A percentile compares a stretch with the other conserved stretches of the same genome.
Conservation (phyloP, 2,329 filamentous ascomycete species). For the Sporothrix schenckii region DNA sequence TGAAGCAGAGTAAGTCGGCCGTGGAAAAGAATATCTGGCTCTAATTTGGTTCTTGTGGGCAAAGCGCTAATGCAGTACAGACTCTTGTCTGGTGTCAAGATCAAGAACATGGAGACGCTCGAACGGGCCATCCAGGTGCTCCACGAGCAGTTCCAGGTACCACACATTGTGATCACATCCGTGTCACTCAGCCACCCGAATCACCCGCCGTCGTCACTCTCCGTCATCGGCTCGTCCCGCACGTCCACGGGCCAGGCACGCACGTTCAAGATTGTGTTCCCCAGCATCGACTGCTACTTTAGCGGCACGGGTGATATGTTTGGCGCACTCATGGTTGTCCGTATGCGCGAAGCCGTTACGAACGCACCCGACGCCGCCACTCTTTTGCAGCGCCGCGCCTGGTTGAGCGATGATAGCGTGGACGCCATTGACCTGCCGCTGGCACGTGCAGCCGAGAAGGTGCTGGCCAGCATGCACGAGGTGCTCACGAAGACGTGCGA, state of each 20-base stretch:
- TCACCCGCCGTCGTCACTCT: conserved; percentile 58
- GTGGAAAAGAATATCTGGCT: neutral
- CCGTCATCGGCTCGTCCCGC: conserved; percentile 77
- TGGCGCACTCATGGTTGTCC: conserved; percentile 82
- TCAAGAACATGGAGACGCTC: conserved; percentile 73
- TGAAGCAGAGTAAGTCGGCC: conserved; percentile 74
- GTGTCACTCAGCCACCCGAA: conserved; percentile 67
- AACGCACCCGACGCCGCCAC: conserved; percentile 50
- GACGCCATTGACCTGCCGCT: conserved; percentile 73
- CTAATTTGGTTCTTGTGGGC: no score
- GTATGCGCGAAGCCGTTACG: conserved; percentile 79
- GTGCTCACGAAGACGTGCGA: conserved; percentile 71
- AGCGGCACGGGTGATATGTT: conserved; percentile 99
- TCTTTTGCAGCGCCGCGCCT: conserved; percentile 55
- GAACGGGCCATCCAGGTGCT: conserved; percentile 73
- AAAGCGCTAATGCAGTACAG: conserved; percentile 49
- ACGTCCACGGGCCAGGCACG: conserved; percentile 66
- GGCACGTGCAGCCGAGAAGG: conserved; percentile 80
- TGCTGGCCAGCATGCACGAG: conserved; percentile 89
- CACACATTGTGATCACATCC: conserved; percentile 91
- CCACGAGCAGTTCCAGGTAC: conserved; percentile 74
- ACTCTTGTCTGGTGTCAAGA: conserved; percentile 80
- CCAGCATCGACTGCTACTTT: conserved; percentile 89
- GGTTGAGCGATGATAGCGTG: conserved; percentile 77
- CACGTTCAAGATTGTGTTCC: conserved; percentile 86